Evolutionary conservation across 345 rosid species (phyloP), one percentile per base, ranked within the genome.

Genomic region (Euphorbia peplus): DNA sequence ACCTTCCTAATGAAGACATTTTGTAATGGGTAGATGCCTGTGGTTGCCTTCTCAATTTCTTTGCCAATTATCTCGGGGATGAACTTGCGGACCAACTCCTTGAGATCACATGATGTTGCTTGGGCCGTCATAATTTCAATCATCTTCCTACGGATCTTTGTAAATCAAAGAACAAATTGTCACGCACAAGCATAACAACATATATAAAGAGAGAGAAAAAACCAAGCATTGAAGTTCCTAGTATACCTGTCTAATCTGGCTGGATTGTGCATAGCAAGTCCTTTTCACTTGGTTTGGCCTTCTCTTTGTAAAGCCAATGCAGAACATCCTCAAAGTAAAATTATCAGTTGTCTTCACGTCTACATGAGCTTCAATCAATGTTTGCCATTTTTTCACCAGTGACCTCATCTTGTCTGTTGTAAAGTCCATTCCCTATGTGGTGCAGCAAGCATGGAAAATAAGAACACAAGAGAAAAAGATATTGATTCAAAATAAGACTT

Each of bases 341-440:
- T 75, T 87, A 35, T 90, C 99, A 1, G 96, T 95, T 4, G 99
- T 92, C 79, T 95, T 95, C 25, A 95, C 96, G 84, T 95, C 99
- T n/a, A 92, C 99, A 65, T 88, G 91, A 59, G 88, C 81, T 82
- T 95, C 99, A 28, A 90, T 90, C 83, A 91, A 76, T 18, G 95
- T 91, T 75, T 95, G 97, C 98, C 98, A 95, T 77, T 88, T 95
- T 50, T 87, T 81, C 60, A 92, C 99, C 85, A 95, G 78, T 0
- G 99, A 95, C 88, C 99, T 95, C 70, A 91, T 71, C 72, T 95
- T 95, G 80, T 92, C 99, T 0, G 93, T 90, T 0, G 99, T 95
- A 67, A 95, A 95, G 53, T 90, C 80, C 99, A 92, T 95, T 8
- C 99, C 98, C 98, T 93, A 66, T 1, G 77, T 19, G n/a, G 22